Conservation (phyloP, 768 basidiomycete species). For the Boletus pseudopeckii region DNA sequence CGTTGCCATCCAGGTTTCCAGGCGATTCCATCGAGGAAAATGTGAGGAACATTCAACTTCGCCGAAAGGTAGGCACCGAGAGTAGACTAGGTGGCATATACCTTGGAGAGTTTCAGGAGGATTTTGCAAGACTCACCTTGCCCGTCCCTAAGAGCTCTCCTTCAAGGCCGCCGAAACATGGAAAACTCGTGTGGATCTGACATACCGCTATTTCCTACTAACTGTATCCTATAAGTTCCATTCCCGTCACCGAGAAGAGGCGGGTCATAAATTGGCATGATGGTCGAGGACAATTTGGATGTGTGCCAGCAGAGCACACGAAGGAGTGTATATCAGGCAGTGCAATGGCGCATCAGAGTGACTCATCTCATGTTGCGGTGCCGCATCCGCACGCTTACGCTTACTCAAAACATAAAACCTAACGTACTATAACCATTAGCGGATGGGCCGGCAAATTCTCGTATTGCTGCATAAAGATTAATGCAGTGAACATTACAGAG, state of each 20-base stretch:
- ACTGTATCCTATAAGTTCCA: conserved; percentile 45
- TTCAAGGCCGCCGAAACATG: not conserved
- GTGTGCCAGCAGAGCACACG: not conserved
- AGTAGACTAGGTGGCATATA: conserved; percentile 40
- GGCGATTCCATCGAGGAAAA: conserved; percentile 45
- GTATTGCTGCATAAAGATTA: not conserved
- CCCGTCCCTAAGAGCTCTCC: conserved; percentile 31
- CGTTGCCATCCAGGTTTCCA: conserved; percentile 51
- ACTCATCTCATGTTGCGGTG: conserved; percentile 2
- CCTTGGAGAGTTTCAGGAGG: no score
- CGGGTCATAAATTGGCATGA: conserved; percentile 10
- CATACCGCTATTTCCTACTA: conserved; percentile 55
- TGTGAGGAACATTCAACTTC: conserved; percentile 43
- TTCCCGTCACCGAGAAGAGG: conserved; percentile 41
- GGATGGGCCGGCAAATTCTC: not conserved
- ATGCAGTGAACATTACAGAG: not conserved
- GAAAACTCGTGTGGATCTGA: not conserved
- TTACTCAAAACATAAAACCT: not conserved
- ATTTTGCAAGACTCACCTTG: conserved; percentile 32
- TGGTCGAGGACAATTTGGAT: not conserved
- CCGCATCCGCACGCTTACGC: not conserved
- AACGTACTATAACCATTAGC: not conserved
- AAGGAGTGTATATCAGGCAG: not conserved
- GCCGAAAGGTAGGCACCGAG: conserved; percentile 42
- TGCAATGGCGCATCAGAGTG: not conserved